A percentile compares a stretch with the other conserved stretches of the same genome.
Conservation (phyloP, 352 stramenopile genomes). For the Globisporangium cederbergense region DNA sequence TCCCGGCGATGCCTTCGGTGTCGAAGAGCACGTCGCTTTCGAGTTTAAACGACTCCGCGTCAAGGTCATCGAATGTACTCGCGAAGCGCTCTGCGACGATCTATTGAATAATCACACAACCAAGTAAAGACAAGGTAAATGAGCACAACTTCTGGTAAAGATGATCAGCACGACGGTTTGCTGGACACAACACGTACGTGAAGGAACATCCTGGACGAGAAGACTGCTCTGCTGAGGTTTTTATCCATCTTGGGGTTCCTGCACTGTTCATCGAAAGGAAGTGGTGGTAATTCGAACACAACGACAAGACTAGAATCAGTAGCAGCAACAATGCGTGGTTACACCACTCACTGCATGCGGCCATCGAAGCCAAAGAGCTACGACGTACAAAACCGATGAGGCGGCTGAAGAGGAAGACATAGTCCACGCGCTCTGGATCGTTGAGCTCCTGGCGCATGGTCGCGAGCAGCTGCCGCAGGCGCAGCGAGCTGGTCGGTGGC, state of each 20-base stretch:
- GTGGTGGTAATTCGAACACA: not conserved
- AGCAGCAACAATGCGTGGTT: not conserved
- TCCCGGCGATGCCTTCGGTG: conserved; percentile 51
- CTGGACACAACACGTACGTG: conserved; percentile 34
- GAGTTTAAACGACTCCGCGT: conserved; percentile 63
- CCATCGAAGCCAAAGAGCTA: not conserved
- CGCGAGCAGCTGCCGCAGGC: conserved; percentile 47
- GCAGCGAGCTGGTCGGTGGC: conserved; percentile 40
- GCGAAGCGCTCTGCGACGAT: conserved; percentile 63
- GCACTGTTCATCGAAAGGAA: conserved; percentile 16
- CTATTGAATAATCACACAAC: conserved; percentile 18
- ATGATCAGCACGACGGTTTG: not conserved
- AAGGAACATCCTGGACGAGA: conserved; percentile 55
- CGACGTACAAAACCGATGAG: conserved; percentile 26
- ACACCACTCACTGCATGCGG: not conserved
- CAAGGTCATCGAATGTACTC: conserved; percentile 39
- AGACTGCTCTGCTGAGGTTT: conserved; percentile 32
- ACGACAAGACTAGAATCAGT: not conserved
- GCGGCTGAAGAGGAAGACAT: conserved; percentile 62
- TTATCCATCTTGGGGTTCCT: conserved; percentile 26
- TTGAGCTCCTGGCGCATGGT: conserved; percentile 48
- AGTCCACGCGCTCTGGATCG: conserved; percentile 26
- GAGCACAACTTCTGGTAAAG: not conserved
- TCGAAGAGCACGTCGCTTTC: conserved; percentile 66
- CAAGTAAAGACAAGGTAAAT: not conserved